These are phyloP conservation scores for Telopea speciosissima DNA, from an alignment of 177 flowering plant species.

Conservation along the genomic window DNA sequence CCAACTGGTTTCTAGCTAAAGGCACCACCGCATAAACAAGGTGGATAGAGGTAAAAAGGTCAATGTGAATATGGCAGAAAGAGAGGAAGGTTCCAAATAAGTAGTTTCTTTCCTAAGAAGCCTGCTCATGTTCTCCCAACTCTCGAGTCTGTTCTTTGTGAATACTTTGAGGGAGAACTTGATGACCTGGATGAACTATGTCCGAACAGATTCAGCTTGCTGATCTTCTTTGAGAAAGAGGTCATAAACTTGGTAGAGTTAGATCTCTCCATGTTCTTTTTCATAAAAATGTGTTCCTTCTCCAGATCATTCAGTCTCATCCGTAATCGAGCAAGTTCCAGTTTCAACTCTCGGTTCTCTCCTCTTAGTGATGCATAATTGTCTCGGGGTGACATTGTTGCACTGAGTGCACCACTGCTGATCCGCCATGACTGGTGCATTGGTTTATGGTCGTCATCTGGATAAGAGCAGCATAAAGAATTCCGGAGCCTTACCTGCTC, in stretches of 20 bases:
- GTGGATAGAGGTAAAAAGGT: slow-evolving; percentile 9
- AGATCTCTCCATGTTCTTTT: slow-evolving; percentile 70
- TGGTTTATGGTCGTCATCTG: slow-evolving; percentile 61
- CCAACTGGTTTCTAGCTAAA: slow-evolving; percentile 11
- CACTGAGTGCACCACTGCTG: slow-evolving; percentile 90
- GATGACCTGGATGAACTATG: slow-evolving; percentile 74
- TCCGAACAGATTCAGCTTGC: slow-evolving; percentile 59
- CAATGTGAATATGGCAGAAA: slow-evolving; percentile 5
- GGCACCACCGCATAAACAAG: slow-evolving; percentile 26
- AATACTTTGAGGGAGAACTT: slow-evolving; percentile 70
- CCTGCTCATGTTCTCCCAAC: slow-evolving; percentile 44
- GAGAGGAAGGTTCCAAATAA: not conserved
- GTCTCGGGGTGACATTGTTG: slow-evolving; percentile 93
- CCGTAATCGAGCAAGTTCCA: slow-evolving; percentile 76
- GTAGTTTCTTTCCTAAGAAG: slow-evolving; percentile 16
- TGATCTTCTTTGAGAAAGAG: slow-evolving; percentile 65
- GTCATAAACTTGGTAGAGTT: slow-evolving; percentile 63
- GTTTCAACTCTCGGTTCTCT: slow-evolving; percentile 89
- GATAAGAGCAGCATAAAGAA: slow-evolving; percentile 46
- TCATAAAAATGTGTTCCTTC: slow-evolving; percentile 91
- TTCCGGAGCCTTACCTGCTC: slow-evolving; percentile 84
- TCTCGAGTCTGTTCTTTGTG: slow-evolving; percentile 64
- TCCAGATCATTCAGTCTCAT: slow-evolving; percentile 90
- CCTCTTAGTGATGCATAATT: slow-evolving; percentile 89
- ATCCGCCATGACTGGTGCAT: slow-evolving; percentile 70